Conservation (phyloP, 805 yeast species). For the Teunomyces aglyptinius region DNA sequence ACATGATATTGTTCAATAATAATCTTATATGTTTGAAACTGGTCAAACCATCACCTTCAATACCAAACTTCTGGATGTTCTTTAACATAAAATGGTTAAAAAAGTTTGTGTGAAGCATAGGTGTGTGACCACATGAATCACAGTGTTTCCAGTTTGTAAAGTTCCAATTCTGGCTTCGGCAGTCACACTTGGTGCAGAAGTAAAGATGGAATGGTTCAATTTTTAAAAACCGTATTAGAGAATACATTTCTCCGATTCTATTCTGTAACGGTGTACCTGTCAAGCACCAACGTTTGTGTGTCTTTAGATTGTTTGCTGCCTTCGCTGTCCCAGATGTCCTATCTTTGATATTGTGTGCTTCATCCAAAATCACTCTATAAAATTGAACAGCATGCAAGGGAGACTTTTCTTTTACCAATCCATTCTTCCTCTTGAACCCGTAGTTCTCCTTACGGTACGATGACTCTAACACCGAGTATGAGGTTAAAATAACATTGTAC, state of each 20-base stretch:
- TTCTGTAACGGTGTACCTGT: conserved; percentile 97
- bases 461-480: conserved; percentile 89
- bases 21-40: conserved; percentile 77
- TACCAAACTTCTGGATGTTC: conserved; percentile 84
- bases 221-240: conserved; percentile 80
- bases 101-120: conserved; percentile 93
- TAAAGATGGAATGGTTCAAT: conserved; percentile 85
- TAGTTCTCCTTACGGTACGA: conserved; percentile 76
- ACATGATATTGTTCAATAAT: conserved; percentile 76
- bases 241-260: conserved; percentile 94
- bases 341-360: conserved; percentile 97
- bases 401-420: conserved; percentile 70
- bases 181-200: conserved; percentile 91
- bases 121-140: conserved; percentile 83
- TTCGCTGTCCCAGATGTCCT: conserved; percentile 90
- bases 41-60: conserved; percentile 74
- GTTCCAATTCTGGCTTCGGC: conserved; percentile 79
- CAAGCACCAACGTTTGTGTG: conserved; percentile 83
- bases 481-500: conserved; percentile 82
- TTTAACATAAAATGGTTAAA: conserved; percentile 95
- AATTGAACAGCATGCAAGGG: conserved; percentile 72
- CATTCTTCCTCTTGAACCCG: conserved; percentile 77
- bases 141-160: conserved; percentile 83
- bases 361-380: conserved; percentile 87
- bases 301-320: conserved; percentile 74